These are phyloP conservation scores for Oenanthe javanica DNA, from an alignment of 140 eudicot species.

Conservation along the genomic window DNA sequence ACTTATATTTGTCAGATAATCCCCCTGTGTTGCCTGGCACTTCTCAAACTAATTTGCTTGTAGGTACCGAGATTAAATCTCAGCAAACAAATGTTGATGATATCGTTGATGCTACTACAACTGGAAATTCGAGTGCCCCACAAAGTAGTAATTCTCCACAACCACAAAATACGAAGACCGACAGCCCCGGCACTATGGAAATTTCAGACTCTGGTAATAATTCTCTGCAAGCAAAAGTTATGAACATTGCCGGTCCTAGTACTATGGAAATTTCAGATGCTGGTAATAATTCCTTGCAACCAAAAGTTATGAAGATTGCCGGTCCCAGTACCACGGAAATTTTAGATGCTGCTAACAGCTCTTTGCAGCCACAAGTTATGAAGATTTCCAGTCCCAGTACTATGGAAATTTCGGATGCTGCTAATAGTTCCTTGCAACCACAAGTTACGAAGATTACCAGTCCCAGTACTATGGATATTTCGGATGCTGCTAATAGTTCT, in stretches of 20 bases:
- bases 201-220: background rate
- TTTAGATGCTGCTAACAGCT: background rate
- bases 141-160: background rate
- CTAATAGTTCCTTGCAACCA: background rate
- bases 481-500: background rate
- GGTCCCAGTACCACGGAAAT: background rate
- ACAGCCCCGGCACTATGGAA: background rate
- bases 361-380: background rate
- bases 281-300: background rate
- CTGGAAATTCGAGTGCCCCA: slow-evolving; percentile 2
- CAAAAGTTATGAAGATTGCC: background rate
- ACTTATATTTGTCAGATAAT: background rate
- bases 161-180: background rate
- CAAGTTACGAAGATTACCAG: background rate
- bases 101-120: background rate
- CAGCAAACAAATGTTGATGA: slow-evolving; percentile 8
- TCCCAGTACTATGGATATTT: background rate
- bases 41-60: slow-evolving; percentile 6
- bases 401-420: background rate
- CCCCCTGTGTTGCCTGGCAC: background rate
- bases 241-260: background rate
- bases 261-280: background rate
- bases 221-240: background rate
- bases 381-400: background rate
- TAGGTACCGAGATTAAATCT: background rate